Conservation (phyloP, 345 rosid species). For the Passiflora organensis region DNA sequence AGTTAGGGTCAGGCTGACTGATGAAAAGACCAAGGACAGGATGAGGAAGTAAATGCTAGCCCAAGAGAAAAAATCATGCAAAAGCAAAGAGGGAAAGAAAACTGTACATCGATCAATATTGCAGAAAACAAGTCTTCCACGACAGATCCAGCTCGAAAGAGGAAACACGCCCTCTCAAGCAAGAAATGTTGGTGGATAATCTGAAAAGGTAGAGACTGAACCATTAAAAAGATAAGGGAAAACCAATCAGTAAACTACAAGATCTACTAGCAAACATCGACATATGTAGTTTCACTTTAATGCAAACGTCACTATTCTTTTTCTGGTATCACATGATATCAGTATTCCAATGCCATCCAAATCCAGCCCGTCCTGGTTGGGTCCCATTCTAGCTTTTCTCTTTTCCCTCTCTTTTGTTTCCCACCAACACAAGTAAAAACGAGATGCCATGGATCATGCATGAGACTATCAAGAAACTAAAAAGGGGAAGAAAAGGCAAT, state of each 20-base stretch:
- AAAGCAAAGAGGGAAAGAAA: neutral
- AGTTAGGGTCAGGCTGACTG: too few relatives aligned
- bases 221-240: neutral
- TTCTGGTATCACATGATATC: slow-evolving; percentile 32
- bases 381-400: slow-evolving; percentile 4
- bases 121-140: neutral
- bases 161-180: neutral
- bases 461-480: too few relatives aligned
- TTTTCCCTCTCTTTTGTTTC: too few relatives aligned
- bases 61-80: too few relatives aligned
- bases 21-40: too few relatives aligned
- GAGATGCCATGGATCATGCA: too few relatives aligned
- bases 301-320: slow-evolving; percentile 7
- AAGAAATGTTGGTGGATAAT: neutral
- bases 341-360: slow-evolving; percentile 33
- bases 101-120: neutral
- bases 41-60: too few relatives aligned
- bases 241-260: neutral
- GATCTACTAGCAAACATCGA: slow-evolving; percentile 27
- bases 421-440: too few relatives aligned
- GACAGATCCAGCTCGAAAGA: neutral
- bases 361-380: slow-evolving; percentile 11
- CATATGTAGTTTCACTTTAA: slow-evolving; percentile 5
- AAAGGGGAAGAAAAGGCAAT: too few relatives aligned
- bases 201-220: neutral